Evolutionary conservation across 2,329 filamentous ascomycete genomes (phyloP).

Genomic region (Dothidotthia symphoricarpi): DNA sequence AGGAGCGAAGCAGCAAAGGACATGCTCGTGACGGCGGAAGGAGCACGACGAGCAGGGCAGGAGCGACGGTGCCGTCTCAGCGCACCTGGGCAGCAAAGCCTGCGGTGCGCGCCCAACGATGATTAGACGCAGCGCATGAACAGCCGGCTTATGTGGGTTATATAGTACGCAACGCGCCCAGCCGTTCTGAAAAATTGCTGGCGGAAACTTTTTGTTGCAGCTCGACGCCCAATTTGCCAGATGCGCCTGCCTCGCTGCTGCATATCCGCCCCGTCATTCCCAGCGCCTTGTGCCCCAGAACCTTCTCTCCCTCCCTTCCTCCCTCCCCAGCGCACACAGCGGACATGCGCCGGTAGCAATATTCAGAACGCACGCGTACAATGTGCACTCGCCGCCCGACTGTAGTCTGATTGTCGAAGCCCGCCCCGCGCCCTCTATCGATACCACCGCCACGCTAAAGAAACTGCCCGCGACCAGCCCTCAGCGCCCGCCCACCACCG

Average conservation of each 20-base stretch:
- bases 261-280: conserved; percentile 12
- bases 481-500: conserved; percentile 6
- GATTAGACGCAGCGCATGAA: conserved; percentile 25
- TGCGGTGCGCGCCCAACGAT: conserved; percentile 26
- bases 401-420: too few species aligned
- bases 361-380: conserved; percentile 3
- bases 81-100: conserved; percentile 9
- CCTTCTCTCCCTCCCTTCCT: conserved; percentile 1
- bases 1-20: too few species aligned
- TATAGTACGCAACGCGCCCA: conserved; percentile 18
- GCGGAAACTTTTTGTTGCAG: conserved; percentile 19
- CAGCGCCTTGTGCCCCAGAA: conserved; percentile 11
- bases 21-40: too few species aligned
- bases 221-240: conserved; percentile 18
- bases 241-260: conserved; percentile 21
- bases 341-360: conserved; percentile 15
- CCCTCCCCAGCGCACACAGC: conserved; percentile 2
- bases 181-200: conserved; percentile 29
- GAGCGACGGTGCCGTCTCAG: conserved; percentile 1
- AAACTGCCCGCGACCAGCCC: conserved; percentile 12
- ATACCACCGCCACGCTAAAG: conserved; percentile 23
- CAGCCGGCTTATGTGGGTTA: conserved; percentile 11
- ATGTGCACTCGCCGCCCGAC: conserved; percentile 6
- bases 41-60: too few species aligned
- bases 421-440: conserved; percentile 21